These are phyloP conservation scores for Fusarium devonianum DNA, from an alignment of 2,329 filamentous ascomycete species.

Conservation along the genomic window DNA sequence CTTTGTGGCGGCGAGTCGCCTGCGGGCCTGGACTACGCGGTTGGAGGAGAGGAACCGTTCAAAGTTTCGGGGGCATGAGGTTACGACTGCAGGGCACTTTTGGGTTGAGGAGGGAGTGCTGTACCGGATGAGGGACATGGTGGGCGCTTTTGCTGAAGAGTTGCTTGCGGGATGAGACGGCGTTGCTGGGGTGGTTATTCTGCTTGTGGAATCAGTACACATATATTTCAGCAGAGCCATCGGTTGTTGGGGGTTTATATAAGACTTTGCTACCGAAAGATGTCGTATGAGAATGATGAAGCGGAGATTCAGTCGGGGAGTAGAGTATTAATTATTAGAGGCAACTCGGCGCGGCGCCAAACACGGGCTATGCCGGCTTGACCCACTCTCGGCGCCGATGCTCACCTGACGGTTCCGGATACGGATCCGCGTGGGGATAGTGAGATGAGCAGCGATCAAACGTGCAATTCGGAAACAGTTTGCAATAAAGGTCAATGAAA, in stretches of 20 bases:
- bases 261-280: too few relatives aligned
- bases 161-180: constrained; percentile 10
- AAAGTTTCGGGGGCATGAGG: constrained; percentile 56
- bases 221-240: too few relatives aligned
- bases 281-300: too few relatives aligned
- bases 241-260: too few relatives aligned
- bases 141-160: constrained; percentile 41
- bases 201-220: too few relatives aligned
- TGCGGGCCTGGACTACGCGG: constrained; percentile 70
- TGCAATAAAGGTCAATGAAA: too few relatives aligned
- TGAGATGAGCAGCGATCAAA: too few relatives aligned
- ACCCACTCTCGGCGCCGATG: too few relatives aligned
- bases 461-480: too few relatives aligned
- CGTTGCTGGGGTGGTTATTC: background rate
- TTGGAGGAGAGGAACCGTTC: constrained; percentile 55
- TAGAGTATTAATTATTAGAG: too few relatives aligned
- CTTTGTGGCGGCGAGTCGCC: constrained; percentile 72
- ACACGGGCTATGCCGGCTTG: background rate
- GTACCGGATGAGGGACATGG: constrained; percentile 37
- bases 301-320: too few relatives aligned
- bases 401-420: background rate
- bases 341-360: background rate
- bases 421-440: too few relatives aligned
- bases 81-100: constrained; percentile 66
- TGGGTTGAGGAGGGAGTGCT: constrained; percentile 64